Base-by-base conservation (phyloP, 2,329 filamentous ascomycete species). In the Alternaria novae-zelandiae region DNA sequence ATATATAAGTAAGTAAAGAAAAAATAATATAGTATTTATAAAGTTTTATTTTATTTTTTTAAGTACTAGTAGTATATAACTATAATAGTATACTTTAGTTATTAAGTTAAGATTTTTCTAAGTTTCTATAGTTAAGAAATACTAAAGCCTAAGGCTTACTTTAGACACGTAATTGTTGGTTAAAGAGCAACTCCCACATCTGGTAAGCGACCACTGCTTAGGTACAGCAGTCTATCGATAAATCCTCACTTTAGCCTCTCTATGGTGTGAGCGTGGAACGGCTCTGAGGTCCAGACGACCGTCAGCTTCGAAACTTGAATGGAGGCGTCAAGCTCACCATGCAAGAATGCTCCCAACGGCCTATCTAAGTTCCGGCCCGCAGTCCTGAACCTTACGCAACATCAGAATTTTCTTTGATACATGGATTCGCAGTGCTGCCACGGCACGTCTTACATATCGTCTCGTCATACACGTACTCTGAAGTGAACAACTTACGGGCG, bases 361-460 rank as follows among this genome's bases (percentile, higher is more conserved):
- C 51, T 44, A 8, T 58, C 25, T 53, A 20, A 59, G 41, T 62
- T 51, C 50, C 47, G 30, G 47, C n/a, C 59, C 23, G 50, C 17
- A 25, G 21, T 54, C 45, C n/a, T 17, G n/a, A 11, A 44, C 45
- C 47, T 43, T 58, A 20, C 25, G 46, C 25, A 49, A 30, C 20
- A 30, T 43, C n/a, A 58, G 20, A 32, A 44, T 47, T 53, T 45
- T 51, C 47, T 28, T 30, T 28, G 25, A 53, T 41, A 28, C 47
- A 62, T 58, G 59, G 47, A 59, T 54, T 57, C 21, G 10, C 10
- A 54, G n/a, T 15, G 41, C 46, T 25, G 32, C 10, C 13, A 26
- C 56, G 26, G 56, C 45, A 50, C 12, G 30, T 57, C 45, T 43
- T 50, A 30, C 32, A n/a, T 13, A 28, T 41, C 26, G 36, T 51